Evolutionary conservation across 257 asterid genomes (phyloP).

Genomic region (Petrea volubilis): DNA sequence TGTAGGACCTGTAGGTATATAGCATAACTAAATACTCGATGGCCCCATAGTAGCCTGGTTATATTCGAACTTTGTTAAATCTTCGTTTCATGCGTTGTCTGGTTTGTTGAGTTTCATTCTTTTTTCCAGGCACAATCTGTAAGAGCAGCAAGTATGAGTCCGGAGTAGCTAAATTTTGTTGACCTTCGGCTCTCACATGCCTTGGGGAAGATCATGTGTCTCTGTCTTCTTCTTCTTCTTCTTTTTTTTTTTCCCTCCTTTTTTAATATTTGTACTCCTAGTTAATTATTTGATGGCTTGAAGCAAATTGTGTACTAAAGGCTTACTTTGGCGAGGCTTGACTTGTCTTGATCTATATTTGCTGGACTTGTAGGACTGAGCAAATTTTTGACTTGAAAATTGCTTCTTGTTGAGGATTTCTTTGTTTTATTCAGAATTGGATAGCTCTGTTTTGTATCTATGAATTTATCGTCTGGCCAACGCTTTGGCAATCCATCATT

Average conservation of each 20-base stretch:
- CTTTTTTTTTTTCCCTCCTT: not conserved
- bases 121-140: not conserved
- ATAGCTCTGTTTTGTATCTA: no score
- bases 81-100: no score
- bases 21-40: not conserved
- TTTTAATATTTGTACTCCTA: not conserved
- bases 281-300: not conserved
- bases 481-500: no score
- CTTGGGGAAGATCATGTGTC: not conserved
- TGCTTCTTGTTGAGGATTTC: no score
- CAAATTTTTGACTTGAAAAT: constrained; percentile 3
- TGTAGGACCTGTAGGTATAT: no score
- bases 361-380: not conserved
- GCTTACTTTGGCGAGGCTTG: no score
- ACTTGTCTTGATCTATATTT: not conserved
- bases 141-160: not conserved
- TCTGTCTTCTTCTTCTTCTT: not conserved
- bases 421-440: no score
- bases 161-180: not conserved
- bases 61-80: not conserved
- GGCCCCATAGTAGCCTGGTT: not conserved
- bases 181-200: not conserved
- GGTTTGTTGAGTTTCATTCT: not conserved
- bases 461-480: no score
- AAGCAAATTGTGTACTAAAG: not conserved